phyloP scores from a whole-genome alignment of 352 stramenopile genomes.

The Pythium phragmiticola region DNA sequence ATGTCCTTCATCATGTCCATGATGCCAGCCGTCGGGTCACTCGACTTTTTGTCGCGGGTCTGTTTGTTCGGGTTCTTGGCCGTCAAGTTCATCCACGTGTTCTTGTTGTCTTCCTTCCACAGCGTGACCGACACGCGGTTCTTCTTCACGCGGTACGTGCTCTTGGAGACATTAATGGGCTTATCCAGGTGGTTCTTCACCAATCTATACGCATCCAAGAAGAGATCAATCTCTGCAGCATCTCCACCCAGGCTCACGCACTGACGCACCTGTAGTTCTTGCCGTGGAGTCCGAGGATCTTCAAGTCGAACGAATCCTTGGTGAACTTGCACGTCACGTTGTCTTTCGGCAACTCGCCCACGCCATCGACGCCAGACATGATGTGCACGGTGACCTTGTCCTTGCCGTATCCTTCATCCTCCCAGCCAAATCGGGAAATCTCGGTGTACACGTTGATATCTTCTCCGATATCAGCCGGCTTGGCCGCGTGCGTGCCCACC shows the following conservation, averaged over 20 bases:
- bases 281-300: constrained; percentile 66
- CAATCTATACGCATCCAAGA: constrained; percentile 33
- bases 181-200: constrained; percentile 83
- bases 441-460: constrained; percentile 75
- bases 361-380: constrained; percentile 79
- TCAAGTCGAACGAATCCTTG: constrained; percentile 82
- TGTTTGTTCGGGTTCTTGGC: constrained; percentile 74
- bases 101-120: constrained; percentile 74
- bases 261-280: constrained; percentile 66
- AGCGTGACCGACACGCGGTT: constrained; percentile 82
- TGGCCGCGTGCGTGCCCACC: constrained; percentile 26
- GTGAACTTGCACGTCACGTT: constrained; percentile 76
- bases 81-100: constrained; percentile 80
- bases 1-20: constrained; percentile 94
- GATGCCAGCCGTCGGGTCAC: constrained; percentile 75
- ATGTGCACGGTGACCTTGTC: constrained; percentile 80
- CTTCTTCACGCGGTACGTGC: constrained; percentile 81
- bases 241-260: too few species aligned
- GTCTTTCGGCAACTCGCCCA: constrained; percentile 70
- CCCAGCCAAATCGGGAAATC: constrained; percentile 85
- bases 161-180: constrained; percentile 73
- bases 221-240: neutral
- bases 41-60: constrained; percentile 39
- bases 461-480: constrained; percentile 18
- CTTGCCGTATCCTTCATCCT: constrained; percentile 88